A percentile compares a stretch with the other conserved stretches of the same genome.
Evolutionary conservation across 2,329 filamentous ascomycete genomes (phyloP).

Genomic region (Calonectria montana): DNA sequence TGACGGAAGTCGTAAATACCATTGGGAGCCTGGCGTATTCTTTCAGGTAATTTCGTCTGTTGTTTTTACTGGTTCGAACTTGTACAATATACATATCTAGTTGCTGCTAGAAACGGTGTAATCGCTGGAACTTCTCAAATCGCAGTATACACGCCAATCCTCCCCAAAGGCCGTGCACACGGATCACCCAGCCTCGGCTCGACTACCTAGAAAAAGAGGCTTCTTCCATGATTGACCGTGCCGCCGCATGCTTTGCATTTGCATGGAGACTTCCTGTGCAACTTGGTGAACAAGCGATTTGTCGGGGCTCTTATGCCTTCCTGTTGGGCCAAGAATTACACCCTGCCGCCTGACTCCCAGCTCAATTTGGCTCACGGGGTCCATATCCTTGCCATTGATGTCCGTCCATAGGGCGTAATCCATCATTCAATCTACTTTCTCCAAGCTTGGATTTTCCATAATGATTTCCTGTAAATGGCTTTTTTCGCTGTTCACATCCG

Average conservation of each 20-base stretch:
- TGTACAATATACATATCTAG: neutral
- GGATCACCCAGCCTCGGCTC: too few relatives aligned
- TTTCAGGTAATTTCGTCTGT: neutral
- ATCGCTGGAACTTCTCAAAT: too few relatives aligned
- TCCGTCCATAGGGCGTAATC: neutral
- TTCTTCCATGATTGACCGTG: too few relatives aligned
- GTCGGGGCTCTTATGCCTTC: neutral
- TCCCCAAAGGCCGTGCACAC: too few relatives aligned
- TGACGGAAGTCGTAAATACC: slow-evolving; percentile 2
- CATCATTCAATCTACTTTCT: neutral
- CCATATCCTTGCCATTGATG: neutral
- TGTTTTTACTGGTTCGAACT: neutral
- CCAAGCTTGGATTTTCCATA: neutral
- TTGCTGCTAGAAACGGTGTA: too few relatives aligned
- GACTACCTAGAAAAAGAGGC: too few relatives aligned
- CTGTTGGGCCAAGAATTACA: neutral
- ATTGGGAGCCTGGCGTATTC: slow-evolving; percentile 4
- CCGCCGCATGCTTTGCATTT: too few relatives aligned
- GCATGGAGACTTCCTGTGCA: too few relatives aligned
- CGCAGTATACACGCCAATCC: too few relatives aligned
- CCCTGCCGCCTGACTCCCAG: neutral
- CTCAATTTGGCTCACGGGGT: neutral
- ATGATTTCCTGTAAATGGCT: neutral
- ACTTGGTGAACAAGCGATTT: too few relatives aligned
- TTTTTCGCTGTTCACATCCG: neutral